Base-by-base conservation (phyloP, 2,329 filamentous ascomycete species). In the Mycogone perniciosa region DNA sequence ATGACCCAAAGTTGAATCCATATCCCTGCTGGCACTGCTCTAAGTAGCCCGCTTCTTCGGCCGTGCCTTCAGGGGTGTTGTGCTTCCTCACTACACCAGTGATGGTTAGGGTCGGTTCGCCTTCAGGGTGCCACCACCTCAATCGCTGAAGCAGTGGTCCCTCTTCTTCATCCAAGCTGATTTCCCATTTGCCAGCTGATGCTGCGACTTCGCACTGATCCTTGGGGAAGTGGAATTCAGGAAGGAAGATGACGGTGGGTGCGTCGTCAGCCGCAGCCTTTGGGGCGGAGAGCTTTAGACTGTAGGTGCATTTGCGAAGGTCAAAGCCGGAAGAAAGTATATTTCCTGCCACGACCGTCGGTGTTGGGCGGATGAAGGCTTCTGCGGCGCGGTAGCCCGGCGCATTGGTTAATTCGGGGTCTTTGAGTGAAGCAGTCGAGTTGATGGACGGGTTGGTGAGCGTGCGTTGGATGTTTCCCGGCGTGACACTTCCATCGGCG, bases 91-190 rank as follows among this genome's bases (percentile, higher is more conserved):
- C 82, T 20, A 88, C 71, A 0, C 93, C 93, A 20, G 79, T 84
- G 7, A 96, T 77, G 55, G 79, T 86, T 49, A 99, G 76, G 44
- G 73, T 83, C 69, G 97, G 92, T 58, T 90, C 82, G 2, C 92
- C 93, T 50, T 86, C 85, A 1, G 81, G 82, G 69, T 99, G 91
- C 91, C 92, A 96, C 93, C 93, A 99, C 59, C 81, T 82, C 56
- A 99, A 71, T 56, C 80, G 80, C 71, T 96, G 92, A 54, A 89
- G 74, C 58, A 82, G 72, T 5, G 81, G 82, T 0, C 81, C 82
- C 55, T 87, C 81, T 7, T 82, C 78, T 50, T 90, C 86, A 54
- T 90, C 84, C 5, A 75, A 79, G 58, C 82, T 83, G 54, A 97
- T 89, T 59, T 86, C 84, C 91, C 91, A 99, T 64, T 92, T 93